Percentiles rank a stretch among this genome's conserved stretches.
These are phyloP conservation scores for Sphagnum contortum DNA, from an alignment of 225 moss, liverwort and hornwort genomes.

Conservation along the genomic window DNA sequence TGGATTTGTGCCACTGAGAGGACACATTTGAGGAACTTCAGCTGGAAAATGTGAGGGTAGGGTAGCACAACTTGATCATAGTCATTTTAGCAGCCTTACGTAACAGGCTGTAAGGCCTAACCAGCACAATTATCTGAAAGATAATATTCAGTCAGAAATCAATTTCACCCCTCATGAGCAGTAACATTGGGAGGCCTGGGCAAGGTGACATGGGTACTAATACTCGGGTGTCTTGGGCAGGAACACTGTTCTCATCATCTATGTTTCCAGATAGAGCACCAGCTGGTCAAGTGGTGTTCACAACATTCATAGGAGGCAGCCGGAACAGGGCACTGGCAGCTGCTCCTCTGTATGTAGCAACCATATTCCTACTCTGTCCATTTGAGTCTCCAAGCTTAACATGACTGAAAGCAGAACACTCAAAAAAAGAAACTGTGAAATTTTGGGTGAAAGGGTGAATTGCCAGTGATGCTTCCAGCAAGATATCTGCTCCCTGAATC, in stretches of 20 bases:
- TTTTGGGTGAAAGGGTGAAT: no score
- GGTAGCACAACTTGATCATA: no score
- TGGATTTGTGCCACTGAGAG: no score
- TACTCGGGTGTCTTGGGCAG: conserved; percentile 17
- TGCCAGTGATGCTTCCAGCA: neutral
- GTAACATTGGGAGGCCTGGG: no score
- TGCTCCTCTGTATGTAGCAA: conserved; percentile 55
- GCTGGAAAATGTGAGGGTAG: no score
- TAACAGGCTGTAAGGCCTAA: no score
- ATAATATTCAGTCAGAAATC: no score
- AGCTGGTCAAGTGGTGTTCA: conserved; percentile 74
- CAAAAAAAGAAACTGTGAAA: neutral
- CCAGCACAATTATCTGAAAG: no score
- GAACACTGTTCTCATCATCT: conserved; percentile 83
- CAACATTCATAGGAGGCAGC: conserved; percentile 88
- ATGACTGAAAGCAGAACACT: neutral
- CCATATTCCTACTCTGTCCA: neutral
- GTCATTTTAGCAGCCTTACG: no score
- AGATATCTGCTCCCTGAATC: neutral
- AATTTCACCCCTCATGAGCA: no score
- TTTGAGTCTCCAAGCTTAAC: neutral
- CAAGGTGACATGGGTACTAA: no score
- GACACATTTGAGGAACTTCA: no score
- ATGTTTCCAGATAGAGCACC: conserved; percentile 96
- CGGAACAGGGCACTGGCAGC: conserved; percentile 68